Conservation (phyloP, 129 eudicot species). For the Arctium minus region DNA sequence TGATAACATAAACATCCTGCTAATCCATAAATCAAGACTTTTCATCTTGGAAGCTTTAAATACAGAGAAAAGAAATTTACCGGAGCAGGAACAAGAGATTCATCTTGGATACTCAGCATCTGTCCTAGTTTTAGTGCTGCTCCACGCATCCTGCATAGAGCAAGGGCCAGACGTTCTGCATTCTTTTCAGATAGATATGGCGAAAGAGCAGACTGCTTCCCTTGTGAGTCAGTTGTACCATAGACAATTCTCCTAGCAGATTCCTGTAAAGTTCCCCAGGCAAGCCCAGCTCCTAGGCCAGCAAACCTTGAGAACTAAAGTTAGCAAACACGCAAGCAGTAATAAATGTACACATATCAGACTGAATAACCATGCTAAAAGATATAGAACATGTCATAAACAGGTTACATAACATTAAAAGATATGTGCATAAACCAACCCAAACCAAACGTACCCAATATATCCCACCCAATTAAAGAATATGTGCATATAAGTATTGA, state of each 20-base stretch:
- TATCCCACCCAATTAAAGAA: not conserved
- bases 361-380: not conserved
- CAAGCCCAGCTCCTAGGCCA: constrained; percentile 98
- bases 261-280: constrained; percentile 96
- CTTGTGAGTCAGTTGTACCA: constrained; percentile 52
- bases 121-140: constrained; percentile 97
- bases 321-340: constrained; percentile 17
- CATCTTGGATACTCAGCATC: constrained; percentile 98
- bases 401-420: not conserved
- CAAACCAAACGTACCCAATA: not conserved
- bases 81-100: constrained; percentile 95
- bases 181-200: constrained; percentile 82
- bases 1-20: constrained; percentile 11
- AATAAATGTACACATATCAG: not conserved
- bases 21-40: not conserved
- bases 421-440: not conserved
- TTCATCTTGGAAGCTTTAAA: not conserved
- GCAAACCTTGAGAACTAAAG: constrained; percentile 72
- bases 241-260: constrained; percentile 82
- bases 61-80: constrained; percentile 31
- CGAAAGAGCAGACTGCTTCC: constrained; percentile 58
- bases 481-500: not conserved
- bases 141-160: constrained; percentile 99
- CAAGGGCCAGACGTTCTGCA: constrained; percentile 98
- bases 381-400: not conserved